Percentiles rank a stretch among this genome's conserved stretches.
These are phyloP conservation scores for Exophiala aquamarina DNA, from an alignment of 2,329 filamentous ascomycete genomes.

Conservation along the genomic window DNA sequence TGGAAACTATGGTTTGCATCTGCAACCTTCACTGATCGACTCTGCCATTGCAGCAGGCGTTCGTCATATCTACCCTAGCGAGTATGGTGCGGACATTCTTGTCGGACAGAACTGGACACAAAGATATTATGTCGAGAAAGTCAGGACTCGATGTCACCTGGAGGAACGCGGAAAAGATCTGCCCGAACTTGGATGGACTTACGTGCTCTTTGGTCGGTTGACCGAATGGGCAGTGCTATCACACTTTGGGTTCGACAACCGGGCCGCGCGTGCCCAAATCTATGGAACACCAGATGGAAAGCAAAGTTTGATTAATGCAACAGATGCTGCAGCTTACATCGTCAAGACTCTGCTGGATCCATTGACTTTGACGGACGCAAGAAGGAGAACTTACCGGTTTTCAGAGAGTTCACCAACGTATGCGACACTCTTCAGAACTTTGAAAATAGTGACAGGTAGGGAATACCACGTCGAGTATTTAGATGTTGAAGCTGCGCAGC, in stretches of 20 bases:
- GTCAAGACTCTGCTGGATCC: slow-evolving; percentile 13
- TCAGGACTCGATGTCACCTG: slow-evolving; percentile 31
- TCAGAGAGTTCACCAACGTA: slow-evolving; percentile 9
- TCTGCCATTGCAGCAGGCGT: slow-evolving; percentile 40
- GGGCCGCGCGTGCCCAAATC: slow-evolving; percentile 5
- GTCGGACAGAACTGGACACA: slow-evolving; percentile 14
- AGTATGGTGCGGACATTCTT: slow-evolving; percentile 25
- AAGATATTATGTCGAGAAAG: slow-evolving; percentile 29
- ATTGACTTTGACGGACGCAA: not conserved
- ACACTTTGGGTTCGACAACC: slow-evolving; percentile 13
- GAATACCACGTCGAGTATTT: slow-evolving; percentile 12
- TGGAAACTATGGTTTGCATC: slow-evolving; percentile 13
- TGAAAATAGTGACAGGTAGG: slow-evolving; percentile 10
- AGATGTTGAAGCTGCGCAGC: slow-evolving; percentile 10
- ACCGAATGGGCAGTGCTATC: slow-evolving; percentile 34
- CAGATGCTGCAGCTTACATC: slow-evolving; percentile 9
- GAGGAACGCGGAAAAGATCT: slow-evolving; percentile 21
- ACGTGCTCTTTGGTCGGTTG: slow-evolving; percentile 33
- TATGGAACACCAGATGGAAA: slow-evolving; percentile 9
- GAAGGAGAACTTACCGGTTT: slow-evolving; percentile 12
- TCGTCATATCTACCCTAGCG: slow-evolving; percentile 43
- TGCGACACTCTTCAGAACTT: slow-evolving; percentile 7
- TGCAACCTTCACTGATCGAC: slow-evolving; percentile 40
- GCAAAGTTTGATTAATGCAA: slow-evolving; percentile 11
- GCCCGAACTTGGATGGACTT: slow-evolving; percentile 32